Evolutionary conservation across 768 basidiomycete species (phyloP).

Genomic region (Plicaturopsis crispa): DNA sequence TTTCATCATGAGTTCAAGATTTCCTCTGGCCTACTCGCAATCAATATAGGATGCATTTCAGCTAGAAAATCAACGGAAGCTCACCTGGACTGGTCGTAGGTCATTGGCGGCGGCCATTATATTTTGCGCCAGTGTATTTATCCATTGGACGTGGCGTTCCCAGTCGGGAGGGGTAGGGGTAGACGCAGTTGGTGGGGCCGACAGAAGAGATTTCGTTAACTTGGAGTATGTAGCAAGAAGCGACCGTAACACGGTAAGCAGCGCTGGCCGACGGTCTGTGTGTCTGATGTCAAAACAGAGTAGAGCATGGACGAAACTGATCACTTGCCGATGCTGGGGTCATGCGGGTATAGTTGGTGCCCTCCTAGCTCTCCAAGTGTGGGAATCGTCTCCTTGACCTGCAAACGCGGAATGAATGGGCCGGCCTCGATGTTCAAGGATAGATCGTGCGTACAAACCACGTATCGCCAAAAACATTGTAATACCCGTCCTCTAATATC

Average conservation of each 20-base stretch:
- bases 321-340: constrained; percentile 56
- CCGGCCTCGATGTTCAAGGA: neutral
- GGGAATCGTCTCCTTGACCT: constrained; percentile 81
- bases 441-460: constrained; percentile 64
- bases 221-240: constrained; percentile 75
- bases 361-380: constrained; percentile 79
- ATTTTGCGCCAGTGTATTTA: constrained; percentile 74
- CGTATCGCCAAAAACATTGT: constrained; percentile 78
- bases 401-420: neutral
- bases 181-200: constrained; percentile 48
- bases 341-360: constrained; percentile 70
- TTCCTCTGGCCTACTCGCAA: constrained; percentile 57
- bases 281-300: neutral
- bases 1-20: constrained; percentile 77
- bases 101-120: constrained; percentile 89
- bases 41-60: neutral
- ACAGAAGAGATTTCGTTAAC: constrained; percentile 61
- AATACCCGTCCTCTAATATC: constrained; percentile 81
- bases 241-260: constrained; percentile 65
- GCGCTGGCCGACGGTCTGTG: constrained; percentile 70
- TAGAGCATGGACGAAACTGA: neutral
- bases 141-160: constrained; percentile 74
- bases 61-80: constrained; percentile 2
- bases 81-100: constrained; percentile 78
- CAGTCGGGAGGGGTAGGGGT: constrained; percentile 46